phyloP scores from a whole-genome alignment of 176 grass and related monocot genomes.

The Rhipidocladum racemiflorum region DNA sequence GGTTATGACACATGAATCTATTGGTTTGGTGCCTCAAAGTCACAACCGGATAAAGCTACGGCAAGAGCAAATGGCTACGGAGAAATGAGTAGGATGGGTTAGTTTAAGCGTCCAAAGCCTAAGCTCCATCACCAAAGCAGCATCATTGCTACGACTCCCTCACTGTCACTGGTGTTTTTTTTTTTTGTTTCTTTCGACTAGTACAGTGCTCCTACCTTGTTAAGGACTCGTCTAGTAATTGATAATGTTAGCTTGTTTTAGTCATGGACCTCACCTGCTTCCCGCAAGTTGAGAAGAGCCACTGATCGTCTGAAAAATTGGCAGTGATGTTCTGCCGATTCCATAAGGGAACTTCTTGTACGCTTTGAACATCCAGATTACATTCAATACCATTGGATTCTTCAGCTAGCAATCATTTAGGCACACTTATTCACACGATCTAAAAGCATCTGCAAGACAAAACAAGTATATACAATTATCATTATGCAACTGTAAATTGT shows the following conservation, averaged over 20 bases:
- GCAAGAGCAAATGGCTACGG: conserved; percentile 9
- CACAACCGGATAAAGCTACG: conserved; percentile 26
- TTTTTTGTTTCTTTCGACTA: conserved; percentile 34
- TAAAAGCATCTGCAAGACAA: background rate
- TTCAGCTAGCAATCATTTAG: background rate
- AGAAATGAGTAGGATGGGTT: conserved; percentile 33
- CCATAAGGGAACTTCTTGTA: background rate
- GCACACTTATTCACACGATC: background rate
- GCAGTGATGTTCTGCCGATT: background rate
- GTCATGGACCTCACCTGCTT: conserved; percentile 37
- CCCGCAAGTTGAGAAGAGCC: background rate
- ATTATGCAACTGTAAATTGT: background rate
- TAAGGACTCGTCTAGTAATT: background rate
- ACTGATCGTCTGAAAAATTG: background rate
- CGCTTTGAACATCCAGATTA: conserved; percentile 26
- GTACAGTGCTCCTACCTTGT: background rate
- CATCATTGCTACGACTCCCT: conserved; percentile 41
- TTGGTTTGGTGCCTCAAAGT: conserved; percentile 51
- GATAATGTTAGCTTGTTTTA: conserved; percentile 12
- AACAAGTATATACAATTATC: background rate
- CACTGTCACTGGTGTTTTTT: conserved; percentile 36
- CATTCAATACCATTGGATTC: background rate
- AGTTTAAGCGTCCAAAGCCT: conserved; percentile 42
- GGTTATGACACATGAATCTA: conserved; percentile 32
- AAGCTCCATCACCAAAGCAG: conserved; percentile 31